phyloP scores from a whole-genome alignment of 2,329 filamentous ascomycete genomes.

The Cercospora zeina region DNA sequence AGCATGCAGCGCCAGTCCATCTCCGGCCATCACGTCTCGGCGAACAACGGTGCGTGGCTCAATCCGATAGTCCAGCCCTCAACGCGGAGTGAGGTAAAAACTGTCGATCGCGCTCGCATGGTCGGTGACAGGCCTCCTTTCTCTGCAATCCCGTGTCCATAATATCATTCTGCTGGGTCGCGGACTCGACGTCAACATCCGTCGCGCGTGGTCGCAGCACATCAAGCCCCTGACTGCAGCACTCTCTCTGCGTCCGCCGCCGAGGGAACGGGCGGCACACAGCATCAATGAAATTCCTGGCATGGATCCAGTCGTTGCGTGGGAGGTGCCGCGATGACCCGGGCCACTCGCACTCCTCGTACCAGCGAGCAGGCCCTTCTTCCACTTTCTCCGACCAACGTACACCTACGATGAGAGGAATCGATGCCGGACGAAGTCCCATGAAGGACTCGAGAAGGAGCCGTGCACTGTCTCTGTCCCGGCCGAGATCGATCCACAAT shows the following conservation, averaged over 20 bases:
- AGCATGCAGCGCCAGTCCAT: slow-evolving; percentile 5
- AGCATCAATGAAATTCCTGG: slow-evolving; percentile 9
- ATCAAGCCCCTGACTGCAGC: neutral
- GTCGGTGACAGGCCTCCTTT: neutral
- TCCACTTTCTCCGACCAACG: slow-evolving; percentile 1
- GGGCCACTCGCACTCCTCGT: slow-evolving; percentile 8
- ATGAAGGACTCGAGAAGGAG: slow-evolving; percentile 17
- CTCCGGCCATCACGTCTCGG: slow-evolving; percentile 1
- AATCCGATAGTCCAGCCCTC: slow-evolving; percentile 10
- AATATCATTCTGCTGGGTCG: neutral
- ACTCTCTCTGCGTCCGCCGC: neutral
- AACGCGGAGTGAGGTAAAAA: neutral
- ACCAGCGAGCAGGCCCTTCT: slow-evolving; percentile 8
- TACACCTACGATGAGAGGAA: neutral
- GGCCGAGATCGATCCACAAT: slow-evolving; percentile 19
- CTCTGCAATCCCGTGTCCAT: neutral
- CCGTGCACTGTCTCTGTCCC: slow-evolving; percentile 17
- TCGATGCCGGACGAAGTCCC: neutral
- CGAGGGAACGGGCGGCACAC: neutral
- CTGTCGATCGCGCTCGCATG: neutral
- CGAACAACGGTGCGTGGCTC: slow-evolving; percentile 7
- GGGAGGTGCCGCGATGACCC: slow-evolving; percentile 5
- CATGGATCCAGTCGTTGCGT: slow-evolving; percentile 20
- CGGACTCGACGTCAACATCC: neutral
- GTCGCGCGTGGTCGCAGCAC: neutral